Evolutionary conservation across 768 basidiomycete species (phyloP).

Genomic region (Cyclocybe aegerita): DNA sequence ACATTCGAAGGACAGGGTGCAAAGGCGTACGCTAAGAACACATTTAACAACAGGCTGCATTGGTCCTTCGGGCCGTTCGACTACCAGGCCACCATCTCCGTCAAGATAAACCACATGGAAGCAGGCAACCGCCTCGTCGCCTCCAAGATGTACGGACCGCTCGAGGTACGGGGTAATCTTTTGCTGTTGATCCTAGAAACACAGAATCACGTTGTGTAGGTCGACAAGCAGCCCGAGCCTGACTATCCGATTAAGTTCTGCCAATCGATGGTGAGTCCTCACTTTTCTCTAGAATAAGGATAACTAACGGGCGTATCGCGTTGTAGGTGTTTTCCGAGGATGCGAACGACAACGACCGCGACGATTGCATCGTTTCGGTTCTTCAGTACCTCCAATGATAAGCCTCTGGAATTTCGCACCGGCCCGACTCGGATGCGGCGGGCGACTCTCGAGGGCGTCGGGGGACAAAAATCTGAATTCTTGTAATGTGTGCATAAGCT

Average conservation of each 20-base stretch:
- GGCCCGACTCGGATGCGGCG: too few species aligned
- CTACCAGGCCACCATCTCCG: neutral
- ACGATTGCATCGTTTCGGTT: neutral
- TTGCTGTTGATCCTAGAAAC: neutral
- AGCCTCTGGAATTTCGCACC: too few species aligned
- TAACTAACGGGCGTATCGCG: too few species aligned
- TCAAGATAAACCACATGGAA: neutral
- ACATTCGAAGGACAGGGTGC: constrained; percentile 1
- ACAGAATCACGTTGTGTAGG: neutral
- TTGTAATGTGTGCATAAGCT: constrained; percentile 7
- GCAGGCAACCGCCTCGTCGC: neutral
- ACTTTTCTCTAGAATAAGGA: neutral
- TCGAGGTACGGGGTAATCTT: neutral
- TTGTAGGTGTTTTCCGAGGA: neutral
- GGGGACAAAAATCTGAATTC: neutral
- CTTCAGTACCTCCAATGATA: neutral
- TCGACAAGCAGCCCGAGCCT: constrained; percentile 2
- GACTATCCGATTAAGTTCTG: constrained; percentile 2
- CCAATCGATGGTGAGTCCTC: neutral
- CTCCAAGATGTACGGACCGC: constrained; percentile 6
- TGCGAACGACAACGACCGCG: neutral
- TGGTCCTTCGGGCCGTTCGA: constrained; percentile 4
- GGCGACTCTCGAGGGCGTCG: too few species aligned
- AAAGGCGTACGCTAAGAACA: neutral
- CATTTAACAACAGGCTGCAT: constrained; percentile 1